Base-by-base conservation (phyloP, 768 basidiomycete genomes). In the Fistulinella prunicolor region DNA sequence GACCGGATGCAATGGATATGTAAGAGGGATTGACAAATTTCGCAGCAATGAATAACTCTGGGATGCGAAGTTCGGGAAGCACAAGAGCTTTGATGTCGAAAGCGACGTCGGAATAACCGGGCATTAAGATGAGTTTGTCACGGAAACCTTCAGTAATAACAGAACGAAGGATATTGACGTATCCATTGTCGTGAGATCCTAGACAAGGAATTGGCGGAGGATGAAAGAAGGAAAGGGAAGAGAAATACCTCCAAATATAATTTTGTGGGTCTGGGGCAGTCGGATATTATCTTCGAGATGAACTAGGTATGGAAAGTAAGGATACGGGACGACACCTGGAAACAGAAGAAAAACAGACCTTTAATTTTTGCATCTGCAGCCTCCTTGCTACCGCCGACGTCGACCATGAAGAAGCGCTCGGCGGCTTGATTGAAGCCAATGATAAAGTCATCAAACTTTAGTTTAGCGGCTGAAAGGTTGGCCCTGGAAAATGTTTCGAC, bases 131-230 rank as follows among this genome's bases (percentile, higher is more conserved):
- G 52, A 87, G 70, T 68, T 85, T 88, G 47, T 81, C 69, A 53
- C 76, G 76, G 57, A 75, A 79, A 26, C 85, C 83, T 24, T 79
- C 76, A 37, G 85, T 85, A 44, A 83, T 78, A 42, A 82, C 76
- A 17, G 82, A 80, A 39, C 77, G 77, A 44, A 88, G 75, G 48
- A 72, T 74, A 21, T 79, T 75, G 42, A 78, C 74, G 68, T 88
- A 87, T 56, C 86, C 85, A 68, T 80, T 81, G 67, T 87, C 85
- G 61, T 87, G 86, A 58, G 81, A 82, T 53, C 83, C 84, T 86
- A 53, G 37, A 24, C 28, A 46, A 38, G 24, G 2, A 28, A 38
- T 54, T 9, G n/a, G 22, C 10, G 49, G 17, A 46, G 23, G 32
- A 17, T 39, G 43, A 50, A 26, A 22, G 44, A 51, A 30, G 23